Evolutionary conservation across 2,329 filamentous ascomycete species (phyloP).

Genomic region (Diaporthe eres): DNA sequence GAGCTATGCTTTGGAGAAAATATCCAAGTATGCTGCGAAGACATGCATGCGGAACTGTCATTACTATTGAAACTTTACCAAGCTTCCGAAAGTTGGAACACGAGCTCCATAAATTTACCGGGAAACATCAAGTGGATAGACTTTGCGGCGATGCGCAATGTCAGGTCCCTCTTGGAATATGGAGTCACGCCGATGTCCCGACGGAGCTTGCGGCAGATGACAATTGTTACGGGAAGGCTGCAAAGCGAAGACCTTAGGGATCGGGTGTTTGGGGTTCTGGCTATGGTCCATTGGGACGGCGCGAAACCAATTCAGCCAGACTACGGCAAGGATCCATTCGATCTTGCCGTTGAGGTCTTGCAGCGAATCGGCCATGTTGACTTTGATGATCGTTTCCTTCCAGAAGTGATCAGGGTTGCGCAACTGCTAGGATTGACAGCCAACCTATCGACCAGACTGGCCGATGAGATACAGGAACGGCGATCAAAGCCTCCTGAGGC

Average conservation of each 20-base stretch:
- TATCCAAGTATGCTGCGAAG: conserved; percentile 2
- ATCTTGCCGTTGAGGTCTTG: background rate
- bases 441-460: background rate
- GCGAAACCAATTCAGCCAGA: conserved; percentile 4
- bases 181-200: background rate
- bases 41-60: background rate
- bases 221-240: background rate
- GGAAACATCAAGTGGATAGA: too few relatives aligned
- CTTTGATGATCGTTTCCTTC: too few relatives aligned
- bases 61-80: background rate
- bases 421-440: background rate
- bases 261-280: conserved; percentile 8
- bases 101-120: too few relatives aligned
- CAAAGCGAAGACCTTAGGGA: conserved; percentile 27
- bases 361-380: background rate
- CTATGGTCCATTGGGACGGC: background rate
- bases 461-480: background rate
- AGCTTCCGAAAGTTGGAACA: background rate
- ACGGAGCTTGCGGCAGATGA: background rate
- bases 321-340: conserved; percentile 3
- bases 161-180: background rate
- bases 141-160: background rate
- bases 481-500: background rate
- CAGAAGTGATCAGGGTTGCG: background rate
- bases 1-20: background rate